phyloP scores from a whole-genome alignment of 1,284 basidiomycete species.

The Ganoderma sinense region DNA sequence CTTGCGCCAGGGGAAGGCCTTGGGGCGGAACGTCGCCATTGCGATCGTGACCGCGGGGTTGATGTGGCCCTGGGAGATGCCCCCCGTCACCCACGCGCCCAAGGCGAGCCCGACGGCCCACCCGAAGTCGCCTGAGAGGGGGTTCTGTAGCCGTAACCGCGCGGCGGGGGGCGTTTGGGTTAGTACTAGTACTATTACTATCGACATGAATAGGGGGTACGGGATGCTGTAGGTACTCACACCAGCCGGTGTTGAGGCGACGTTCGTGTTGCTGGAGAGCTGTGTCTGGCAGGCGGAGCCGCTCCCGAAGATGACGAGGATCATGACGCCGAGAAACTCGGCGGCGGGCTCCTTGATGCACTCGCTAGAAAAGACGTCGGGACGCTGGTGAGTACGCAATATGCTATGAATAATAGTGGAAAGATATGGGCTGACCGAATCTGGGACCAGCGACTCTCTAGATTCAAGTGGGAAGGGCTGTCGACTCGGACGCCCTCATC shows the following conservation, averaged over 20 bases:
- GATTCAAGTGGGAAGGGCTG: no score
- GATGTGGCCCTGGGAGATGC: constrained; percentile 79
- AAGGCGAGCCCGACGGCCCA: constrained; percentile 74
- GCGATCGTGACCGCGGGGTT: constrained; percentile 83
- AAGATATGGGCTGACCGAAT: not conserved
- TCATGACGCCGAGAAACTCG: constrained; percentile 73
- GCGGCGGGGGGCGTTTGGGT: not conserved
- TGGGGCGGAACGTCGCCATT: constrained; percentile 69
- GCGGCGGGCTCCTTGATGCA: constrained; percentile 69
- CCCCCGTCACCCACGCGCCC: constrained; percentile 71
- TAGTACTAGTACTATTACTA: no score
- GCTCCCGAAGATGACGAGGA: constrained; percentile 71
- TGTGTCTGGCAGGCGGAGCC: constrained; percentile 72
- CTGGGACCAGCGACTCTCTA: not conserved
- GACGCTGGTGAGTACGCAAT: not conserved
- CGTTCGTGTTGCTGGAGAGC: constrained; percentile 58
- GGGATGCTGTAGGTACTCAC: constrained; percentile 49
- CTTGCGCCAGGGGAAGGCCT: constrained; percentile 79
- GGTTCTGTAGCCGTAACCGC: constrained; percentile 50
- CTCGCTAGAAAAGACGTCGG: constrained; percentile 39
- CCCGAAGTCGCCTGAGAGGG: constrained; percentile 65
- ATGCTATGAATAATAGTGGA: no score
- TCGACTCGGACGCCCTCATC: no score
- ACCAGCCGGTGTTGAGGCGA: constrained; percentile 62
- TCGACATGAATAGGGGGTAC: no score